phyloP scores from a whole-genome alignment of 805 yeast genomes.

The Wickerhamiella spandovensis region DNA sequence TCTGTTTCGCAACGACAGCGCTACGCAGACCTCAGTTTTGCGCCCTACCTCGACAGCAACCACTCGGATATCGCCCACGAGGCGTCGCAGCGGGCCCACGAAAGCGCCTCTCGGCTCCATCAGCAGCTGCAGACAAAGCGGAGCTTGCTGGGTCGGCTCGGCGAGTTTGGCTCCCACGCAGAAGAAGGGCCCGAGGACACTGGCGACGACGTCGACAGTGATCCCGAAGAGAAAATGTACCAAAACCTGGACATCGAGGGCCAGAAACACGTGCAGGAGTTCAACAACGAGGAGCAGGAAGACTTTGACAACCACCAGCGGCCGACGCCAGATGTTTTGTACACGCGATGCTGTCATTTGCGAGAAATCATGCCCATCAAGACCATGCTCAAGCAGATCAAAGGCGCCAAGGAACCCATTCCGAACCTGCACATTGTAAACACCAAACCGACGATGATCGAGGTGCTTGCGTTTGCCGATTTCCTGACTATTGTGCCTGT shows the following conservation, averaged over 20 bases:
- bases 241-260: slow-evolving; percentile 6
- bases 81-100: slow-evolving; percentile 14
- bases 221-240: slow-evolving; percentile 13
- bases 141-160: background rate
- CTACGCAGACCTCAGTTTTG: slow-evolving; percentile 1
- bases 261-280: slow-evolving; percentile 9
- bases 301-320: background rate
- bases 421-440: slow-evolving; percentile 60
- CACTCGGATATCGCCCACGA: slow-evolving; percentile 9
- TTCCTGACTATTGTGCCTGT: slow-evolving; percentile 78
- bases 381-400: slow-evolving; percentile 69
- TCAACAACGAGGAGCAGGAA: slow-evolving; percentile 10
- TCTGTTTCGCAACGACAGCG: slow-evolving; percentile 5
- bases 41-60: slow-evolving; percentile 3
- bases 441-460: slow-evolving; percentile 84
- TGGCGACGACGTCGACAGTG: slow-evolving; percentile 1
- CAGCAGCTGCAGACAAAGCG: slow-evolving; percentile 2
- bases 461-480: slow-evolving; percentile 77
- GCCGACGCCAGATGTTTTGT: slow-evolving; percentile 50
- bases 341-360: slow-evolving; percentile 86
- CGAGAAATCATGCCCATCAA: slow-evolving; percentile 88
- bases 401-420: slow-evolving; percentile 63
- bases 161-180: background rate
- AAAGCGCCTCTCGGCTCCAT: slow-evolving; percentile 16
- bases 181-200: background rate